Conservation (phyloP, 352 stramenopile genomes). For the Phytophthora gonapodyides region DNA sequence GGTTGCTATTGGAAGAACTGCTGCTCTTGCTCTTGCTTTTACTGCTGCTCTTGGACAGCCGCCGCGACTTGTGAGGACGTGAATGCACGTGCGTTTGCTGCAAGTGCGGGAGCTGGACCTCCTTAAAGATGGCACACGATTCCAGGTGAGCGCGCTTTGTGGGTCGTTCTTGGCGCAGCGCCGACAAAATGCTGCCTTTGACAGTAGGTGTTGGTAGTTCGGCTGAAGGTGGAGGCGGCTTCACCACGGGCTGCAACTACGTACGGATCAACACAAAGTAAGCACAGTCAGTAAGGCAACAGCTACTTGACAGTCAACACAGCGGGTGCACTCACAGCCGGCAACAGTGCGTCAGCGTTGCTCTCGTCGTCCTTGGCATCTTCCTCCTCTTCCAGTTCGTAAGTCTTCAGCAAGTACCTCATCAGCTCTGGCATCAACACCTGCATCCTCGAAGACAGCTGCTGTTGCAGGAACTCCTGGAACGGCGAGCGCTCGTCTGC, state of each 20-base stretch:
- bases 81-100: slow-evolving; percentile 29
- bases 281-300: slow-evolving; percentile 1
- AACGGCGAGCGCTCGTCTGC: slow-evolving; percentile 77
- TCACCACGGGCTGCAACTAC: slow-evolving; percentile 28
- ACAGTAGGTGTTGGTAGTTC: slow-evolving; percentile 3
- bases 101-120: slow-evolving; percentile 38
- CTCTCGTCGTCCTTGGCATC: slow-evolving; percentile 6
- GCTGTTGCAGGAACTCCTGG: slow-evolving; percentile 62
- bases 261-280: neutral
- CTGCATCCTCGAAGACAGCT: slow-evolving; percentile 51
- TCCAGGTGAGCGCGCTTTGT: slow-evolving; percentile 46
- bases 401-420: slow-evolving; percentile 48
- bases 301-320: neutral
- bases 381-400: slow-evolving; percentile 64
- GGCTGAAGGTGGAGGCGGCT: slow-evolving; percentile 13
- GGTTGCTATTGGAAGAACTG: slow-evolving; percentile 8
- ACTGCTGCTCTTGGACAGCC: slow-evolving; percentile 23
- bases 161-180: slow-evolving; percentile 60
- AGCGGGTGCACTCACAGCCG: slow-evolving; percentile 14
- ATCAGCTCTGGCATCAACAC: slow-evolving; percentile 52
- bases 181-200: slow-evolving; percentile 67
- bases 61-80: slow-evolving; percentile 24
- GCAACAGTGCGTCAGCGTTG: slow-evolving; percentile 15
- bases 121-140: slow-evolving; percentile 48
- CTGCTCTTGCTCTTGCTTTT: slow-evolving; percentile 21